phyloP scores from a whole-genome alignment of 148 eudicot species.

The Diospyros lotus region DNA sequence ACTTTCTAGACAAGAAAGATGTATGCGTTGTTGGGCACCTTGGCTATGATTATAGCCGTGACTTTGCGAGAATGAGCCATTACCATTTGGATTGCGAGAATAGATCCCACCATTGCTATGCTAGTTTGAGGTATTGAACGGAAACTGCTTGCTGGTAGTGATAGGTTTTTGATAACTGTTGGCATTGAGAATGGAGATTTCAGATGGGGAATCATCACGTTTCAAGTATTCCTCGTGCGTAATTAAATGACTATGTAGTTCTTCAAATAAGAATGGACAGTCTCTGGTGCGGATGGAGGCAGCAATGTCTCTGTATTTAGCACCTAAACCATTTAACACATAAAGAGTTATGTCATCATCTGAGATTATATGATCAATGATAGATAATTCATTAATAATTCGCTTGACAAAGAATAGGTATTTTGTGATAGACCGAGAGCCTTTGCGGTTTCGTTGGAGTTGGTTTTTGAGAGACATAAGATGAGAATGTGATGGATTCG shows the following conservation, averaged over 20 bases:
- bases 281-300: neutral
- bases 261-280: neutral
- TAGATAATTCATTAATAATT: neutral
- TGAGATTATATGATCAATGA: neutral
- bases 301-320: neutral
- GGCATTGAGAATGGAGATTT: too few species aligned
- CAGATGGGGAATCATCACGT: too few species aligned
- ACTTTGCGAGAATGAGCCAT: too few species aligned
- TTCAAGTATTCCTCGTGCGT: neutral
- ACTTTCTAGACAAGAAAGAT: neutral
- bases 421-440: neutral
- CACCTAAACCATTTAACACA: neutral
- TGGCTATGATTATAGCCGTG: too few species aligned
- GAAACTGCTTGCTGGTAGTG: neutral
- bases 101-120: neutral
- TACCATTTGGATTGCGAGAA: neutral
- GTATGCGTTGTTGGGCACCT: too few species aligned
- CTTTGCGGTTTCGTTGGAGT: neutral
- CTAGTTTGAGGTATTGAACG: too few species aligned
- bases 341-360: neutral
- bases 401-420: neutral
- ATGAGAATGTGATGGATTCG: too few species aligned
- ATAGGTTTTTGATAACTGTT: too few species aligned
- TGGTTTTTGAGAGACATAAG: too few species aligned
- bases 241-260: neutral